These are phyloP conservation scores for Dactylellina sp. DNA, from an alignment of 2,329 filamentous ascomycete genomes.

Conservation along the genomic window DNA sequence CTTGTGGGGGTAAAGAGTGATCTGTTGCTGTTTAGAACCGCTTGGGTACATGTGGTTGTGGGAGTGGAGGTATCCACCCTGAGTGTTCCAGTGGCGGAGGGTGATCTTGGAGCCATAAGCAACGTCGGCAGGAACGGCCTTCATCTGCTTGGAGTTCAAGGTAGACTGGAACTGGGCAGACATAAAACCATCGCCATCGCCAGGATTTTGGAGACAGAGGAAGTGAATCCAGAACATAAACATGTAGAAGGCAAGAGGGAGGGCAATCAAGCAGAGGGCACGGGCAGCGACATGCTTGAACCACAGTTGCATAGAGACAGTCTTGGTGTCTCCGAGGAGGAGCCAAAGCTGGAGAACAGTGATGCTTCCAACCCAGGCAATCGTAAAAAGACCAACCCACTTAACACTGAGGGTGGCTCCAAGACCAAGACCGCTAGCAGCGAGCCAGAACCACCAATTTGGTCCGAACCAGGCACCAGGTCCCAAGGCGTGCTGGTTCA, in stretches of 20 bases:
- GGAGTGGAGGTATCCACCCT: conserved; percentile 96
- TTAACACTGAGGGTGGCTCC: conserved; percentile 95
- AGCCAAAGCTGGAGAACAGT: conserved; percentile 95
- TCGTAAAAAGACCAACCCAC: conserved; percentile 98
- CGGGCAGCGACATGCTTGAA: conserved; percentile 94
- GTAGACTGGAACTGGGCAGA: conserved; percentile 99
- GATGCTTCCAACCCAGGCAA: conserved; percentile 94
- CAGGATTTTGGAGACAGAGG: conserved; percentile 88
- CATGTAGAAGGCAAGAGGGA: conserved; percentile 91
- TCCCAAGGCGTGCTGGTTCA: conserved; percentile 95
- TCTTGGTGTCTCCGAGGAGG: conserved; percentile 86
- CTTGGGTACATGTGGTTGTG: conserved; percentile 97
- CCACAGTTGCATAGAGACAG: conserved; percentile 78
- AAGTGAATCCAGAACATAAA: conserved; percentile 98
- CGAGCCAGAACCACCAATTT: conserved; percentile 98
- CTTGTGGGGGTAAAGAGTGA: conserved; percentile 98
- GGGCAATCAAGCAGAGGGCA: conserved; percentile 88
- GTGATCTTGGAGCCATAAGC: conserved; percentile 86
- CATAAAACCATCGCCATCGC: conserved; percentile 99
- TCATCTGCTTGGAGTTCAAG: conserved; percentile 95
- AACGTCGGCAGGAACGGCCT: conserved; percentile 91
- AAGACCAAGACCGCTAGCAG: conserved; percentile 84
- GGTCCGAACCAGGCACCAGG: conserved; percentile 86
- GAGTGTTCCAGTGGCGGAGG: conserved; percentile 94
- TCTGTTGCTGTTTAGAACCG: conserved; percentile 97